These are phyloP conservation scores for Flaveria linearis DNA, from an alignment of 129 eudicot genomes.

Conservation along the genomic window DNA sequence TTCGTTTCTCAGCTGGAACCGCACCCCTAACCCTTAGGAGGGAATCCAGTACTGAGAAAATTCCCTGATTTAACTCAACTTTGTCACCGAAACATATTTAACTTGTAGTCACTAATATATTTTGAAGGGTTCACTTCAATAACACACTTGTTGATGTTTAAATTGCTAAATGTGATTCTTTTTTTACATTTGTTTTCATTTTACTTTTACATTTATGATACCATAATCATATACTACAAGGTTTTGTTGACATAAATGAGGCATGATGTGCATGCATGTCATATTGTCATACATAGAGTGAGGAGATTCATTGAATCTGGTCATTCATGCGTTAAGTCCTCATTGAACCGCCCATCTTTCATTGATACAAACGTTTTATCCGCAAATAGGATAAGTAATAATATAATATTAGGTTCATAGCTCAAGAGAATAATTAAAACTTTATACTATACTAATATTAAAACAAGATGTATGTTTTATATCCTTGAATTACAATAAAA, in stretches of 20 bases:
- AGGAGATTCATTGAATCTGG: constrained; percentile 31
- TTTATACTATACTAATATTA: too few species aligned
- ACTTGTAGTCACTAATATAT: too few species aligned
- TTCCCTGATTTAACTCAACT: too few species aligned
- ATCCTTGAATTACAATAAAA: too few species aligned
- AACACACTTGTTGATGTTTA: background rate
- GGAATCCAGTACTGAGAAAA: too few species aligned
- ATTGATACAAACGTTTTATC: background rate
- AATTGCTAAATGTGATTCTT: background rate
- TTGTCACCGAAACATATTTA: too few species aligned
- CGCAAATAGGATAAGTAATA: background rate
- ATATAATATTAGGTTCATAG: background rate
- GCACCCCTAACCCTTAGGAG: too few species aligned
- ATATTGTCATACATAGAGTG: constrained; percentile 32
- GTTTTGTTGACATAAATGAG: background rate
- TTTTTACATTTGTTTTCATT: background rate
- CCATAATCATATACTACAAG: background rate
- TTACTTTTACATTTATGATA: background rate
- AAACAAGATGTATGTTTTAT: background rate
- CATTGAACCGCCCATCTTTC: constrained; percentile 21
- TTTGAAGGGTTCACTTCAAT: too few species aligned
- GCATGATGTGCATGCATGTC: constrained; percentile 38
- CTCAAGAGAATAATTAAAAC: background rate
- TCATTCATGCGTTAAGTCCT: constrained; percentile 21
- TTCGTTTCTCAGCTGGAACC: too few species aligned